These are phyloP conservation scores for Ceratobasidium sp. DNA, from an alignment of 1,284 basidiomycete genomes.

Conservation along the genomic window DNA sequence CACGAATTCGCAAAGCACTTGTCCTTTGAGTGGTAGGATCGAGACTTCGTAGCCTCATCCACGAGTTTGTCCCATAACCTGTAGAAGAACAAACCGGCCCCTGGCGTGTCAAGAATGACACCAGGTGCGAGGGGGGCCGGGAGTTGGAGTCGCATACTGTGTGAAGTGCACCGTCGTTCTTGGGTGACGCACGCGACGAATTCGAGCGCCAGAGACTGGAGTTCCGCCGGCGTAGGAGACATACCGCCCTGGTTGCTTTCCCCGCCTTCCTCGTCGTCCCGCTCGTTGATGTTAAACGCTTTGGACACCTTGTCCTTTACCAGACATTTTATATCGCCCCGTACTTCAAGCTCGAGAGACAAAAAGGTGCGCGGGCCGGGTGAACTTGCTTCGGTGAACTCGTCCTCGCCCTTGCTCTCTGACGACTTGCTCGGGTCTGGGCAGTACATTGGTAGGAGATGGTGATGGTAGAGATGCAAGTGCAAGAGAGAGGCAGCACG, in stretches of 20 bases:
- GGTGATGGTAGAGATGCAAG: not conserved
- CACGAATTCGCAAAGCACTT: conserved; percentile 11
- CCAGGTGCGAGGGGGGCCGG: conserved; percentile 18
- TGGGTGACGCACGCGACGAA: conserved; percentile 34
- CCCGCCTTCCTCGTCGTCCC: not conserved
- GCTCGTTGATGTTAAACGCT: not conserved
- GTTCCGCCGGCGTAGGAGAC: conserved; percentile 3
- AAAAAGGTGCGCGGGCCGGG: conserved; percentile 9
- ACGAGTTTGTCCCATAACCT: conserved; percentile 28
- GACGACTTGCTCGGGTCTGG: conserved; percentile 22
- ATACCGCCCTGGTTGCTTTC: not conserved
- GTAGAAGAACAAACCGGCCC: conserved; percentile 34
- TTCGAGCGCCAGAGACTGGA: conserved; percentile 29
- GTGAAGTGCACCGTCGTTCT: conserved; percentile 33
- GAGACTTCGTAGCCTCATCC: conserved; percentile 10
- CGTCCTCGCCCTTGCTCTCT: conserved; percentile 13
- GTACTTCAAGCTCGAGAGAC: conserved; percentile 27
- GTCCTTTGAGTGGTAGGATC: not conserved
- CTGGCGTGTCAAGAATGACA: conserved; percentile 28
- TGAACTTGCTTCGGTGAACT: not conserved
- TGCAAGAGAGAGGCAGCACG: not conserved
- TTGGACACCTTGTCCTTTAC: conserved; percentile 14
- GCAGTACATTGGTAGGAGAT: conserved; percentile 11
- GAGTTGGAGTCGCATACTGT: conserved; percentile 8
- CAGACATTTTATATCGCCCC: conserved; percentile 25